A percentile compares a stretch with the other conserved stretches of the same genome.
phyloP scores from a whole-genome alignment of 2,329 filamentous ascomycete genomes.

The Aspergillus sergii region DNA sequence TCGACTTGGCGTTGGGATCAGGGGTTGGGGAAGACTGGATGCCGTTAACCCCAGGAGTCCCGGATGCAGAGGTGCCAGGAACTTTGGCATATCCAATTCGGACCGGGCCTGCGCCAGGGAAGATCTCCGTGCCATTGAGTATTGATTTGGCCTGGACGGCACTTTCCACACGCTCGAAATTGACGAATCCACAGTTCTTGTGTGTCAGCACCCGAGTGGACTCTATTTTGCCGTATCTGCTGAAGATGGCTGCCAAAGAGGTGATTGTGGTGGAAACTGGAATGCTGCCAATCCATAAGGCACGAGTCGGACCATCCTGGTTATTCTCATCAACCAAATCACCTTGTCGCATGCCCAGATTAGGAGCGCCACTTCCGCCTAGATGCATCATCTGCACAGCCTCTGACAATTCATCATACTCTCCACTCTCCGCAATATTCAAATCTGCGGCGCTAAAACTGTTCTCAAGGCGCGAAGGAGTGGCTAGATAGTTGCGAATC shows the following conservation, averaged over 20 bases:
- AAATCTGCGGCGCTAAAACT: constrained; percentile 76
- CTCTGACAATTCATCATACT: constrained; percentile 78
- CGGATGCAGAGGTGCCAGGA: constrained; percentile 74
- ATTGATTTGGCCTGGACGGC: constrained; percentile 84
- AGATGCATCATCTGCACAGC: constrained; percentile 81
- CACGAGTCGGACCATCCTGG: constrained; percentile 86
- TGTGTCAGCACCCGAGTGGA: constrained; percentile 93
- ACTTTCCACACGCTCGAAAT: constrained; percentile 89
- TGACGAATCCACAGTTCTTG: constrained; percentile 99
- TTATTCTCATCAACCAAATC: constrained; percentile 76
- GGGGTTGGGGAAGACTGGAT: constrained; percentile 89
- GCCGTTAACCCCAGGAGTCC: constrained; percentile 85
- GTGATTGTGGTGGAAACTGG: constrained; percentile 96
- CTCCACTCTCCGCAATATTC: constrained; percentile 71
- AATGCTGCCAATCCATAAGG: constrained; percentile 96
- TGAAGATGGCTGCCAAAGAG: constrained; percentile 92
- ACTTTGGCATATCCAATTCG: constrained; percentile 98
- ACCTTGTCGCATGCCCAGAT: constrained; percentile 64
- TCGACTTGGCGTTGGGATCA: constrained; percentile 67
- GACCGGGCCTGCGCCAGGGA: constrained; percentile 91
- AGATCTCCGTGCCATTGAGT: constrained; percentile 97
- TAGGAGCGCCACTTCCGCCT: constrained; percentile 38
- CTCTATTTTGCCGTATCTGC: constrained; percentile 85
- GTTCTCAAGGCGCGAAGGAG: constrained; percentile 73
- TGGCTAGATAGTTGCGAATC: constrained; percentile 74